Conservation (phyloP, 2,329 filamentous ascomycete species). For the Periconia sp. region DNA sequence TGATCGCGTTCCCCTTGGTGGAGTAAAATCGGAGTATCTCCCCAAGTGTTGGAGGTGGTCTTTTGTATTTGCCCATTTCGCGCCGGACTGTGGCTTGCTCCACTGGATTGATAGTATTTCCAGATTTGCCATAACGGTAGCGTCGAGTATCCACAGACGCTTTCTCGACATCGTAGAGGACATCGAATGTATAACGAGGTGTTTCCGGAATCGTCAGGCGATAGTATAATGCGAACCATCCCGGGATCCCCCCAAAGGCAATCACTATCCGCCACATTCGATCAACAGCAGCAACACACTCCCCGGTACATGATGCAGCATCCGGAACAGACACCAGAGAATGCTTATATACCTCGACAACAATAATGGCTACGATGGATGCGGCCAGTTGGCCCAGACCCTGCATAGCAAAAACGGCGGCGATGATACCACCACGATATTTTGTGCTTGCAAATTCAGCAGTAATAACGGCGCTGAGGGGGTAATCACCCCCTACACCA, state of each 20-base stretch:
- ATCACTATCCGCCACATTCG: constrained; percentile 87
- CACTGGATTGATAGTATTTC: constrained; percentile 65
- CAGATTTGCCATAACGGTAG: constrained; percentile 66
- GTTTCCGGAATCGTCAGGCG: constrained; percentile 86
- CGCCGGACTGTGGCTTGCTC: constrained; percentile 59
- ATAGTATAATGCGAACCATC: constrained; percentile 81
- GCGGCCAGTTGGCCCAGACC: constrained; percentile 78
- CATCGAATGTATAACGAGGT: constrained; percentile 84
- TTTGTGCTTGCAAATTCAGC: constrained; percentile 86
- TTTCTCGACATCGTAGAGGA: constrained; percentile 65
- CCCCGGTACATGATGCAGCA: constrained; percentile 60
- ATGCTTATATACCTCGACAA: constrained; percentile 70
- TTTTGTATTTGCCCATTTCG: constrained; percentile 39
- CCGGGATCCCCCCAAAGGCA: constrained; percentile 78
- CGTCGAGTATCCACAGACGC: constrained; percentile 71
- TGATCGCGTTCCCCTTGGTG: constrained; percentile 68
- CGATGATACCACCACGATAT: constrained; percentile 87
- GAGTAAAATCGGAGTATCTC: constrained; percentile 73
- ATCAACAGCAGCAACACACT: constrained; percentile 72
- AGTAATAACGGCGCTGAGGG: constrained; percentile 79
- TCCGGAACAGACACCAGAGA: constrained; percentile 57
- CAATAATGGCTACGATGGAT: constrained; percentile 73
- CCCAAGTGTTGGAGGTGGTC: constrained; percentile 28
- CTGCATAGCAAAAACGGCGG: constrained; percentile 83
- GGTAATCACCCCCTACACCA: constrained; percentile 52